phyloP scores from a whole-genome alignment of 2,329 filamentous ascomycete species.

The Sclerotiophoma versabilis region DNA sequence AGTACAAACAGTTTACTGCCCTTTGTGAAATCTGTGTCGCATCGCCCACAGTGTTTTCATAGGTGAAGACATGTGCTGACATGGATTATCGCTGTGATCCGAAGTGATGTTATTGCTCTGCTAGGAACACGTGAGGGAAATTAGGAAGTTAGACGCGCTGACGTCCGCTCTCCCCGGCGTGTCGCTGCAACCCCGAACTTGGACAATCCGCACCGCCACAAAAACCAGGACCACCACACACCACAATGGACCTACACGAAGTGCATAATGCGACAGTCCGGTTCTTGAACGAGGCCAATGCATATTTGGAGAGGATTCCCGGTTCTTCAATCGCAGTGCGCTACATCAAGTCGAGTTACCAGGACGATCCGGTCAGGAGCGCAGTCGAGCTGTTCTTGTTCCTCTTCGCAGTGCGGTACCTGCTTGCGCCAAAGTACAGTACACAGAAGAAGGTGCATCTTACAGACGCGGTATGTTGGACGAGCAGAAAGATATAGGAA shows the following conservation, averaged over 20 bases:
- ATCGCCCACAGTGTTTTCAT: neutral
- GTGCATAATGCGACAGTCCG: slow-evolving; percentile 61
- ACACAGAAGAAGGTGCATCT: slow-evolving; percentile 89
- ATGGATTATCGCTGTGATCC: neutral
- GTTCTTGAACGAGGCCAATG: slow-evolving; percentile 62
- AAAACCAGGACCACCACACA: neutral
- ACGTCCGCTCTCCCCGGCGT: slow-evolving; percentile 27
- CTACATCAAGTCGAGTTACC: slow-evolving; percentile 96
- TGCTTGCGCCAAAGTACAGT: slow-evolving; percentile 90
- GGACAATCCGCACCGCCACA: slow-evolving; percentile 8
- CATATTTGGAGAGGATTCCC: slow-evolving; percentile 86
- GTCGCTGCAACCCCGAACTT: slow-evolving; percentile 33
- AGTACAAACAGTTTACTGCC: neutral
- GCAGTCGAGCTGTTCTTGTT: slow-evolving; percentile 93
- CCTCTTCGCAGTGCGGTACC: slow-evolving; percentile 92
- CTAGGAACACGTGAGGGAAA: slow-evolving; percentile 21
- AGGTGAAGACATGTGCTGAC: neutral
- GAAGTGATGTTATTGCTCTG: neutral
- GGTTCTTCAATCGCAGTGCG: slow-evolving; percentile 93
- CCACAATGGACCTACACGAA: slow-evolving; percentile 63
- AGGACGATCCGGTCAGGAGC: slow-evolving; percentile 93
- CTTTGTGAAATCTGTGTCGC: neutral
- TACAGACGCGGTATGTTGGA: slow-evolving; percentile 71
- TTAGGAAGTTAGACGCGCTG: slow-evolving; percentile 23
- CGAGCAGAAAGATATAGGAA: neutral